phyloP scores from a whole-genome alignment of 805 yeast species.

The Kregervanrija pseudodelftensis region DNA sequence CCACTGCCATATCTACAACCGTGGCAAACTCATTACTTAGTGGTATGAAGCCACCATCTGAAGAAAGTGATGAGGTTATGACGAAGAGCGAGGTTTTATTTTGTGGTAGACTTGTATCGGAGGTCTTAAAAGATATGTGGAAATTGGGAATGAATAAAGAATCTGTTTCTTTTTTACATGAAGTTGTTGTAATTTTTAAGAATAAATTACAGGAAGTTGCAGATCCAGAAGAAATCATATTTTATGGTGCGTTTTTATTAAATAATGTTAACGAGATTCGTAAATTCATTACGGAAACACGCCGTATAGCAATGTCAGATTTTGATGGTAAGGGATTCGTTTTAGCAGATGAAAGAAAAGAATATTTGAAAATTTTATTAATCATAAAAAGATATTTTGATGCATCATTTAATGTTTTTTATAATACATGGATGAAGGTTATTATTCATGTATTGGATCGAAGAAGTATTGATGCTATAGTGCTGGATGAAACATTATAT shows the following conservation, averaged over 20 bases:
- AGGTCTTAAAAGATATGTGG: constrained; percentile 95
- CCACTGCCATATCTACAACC: constrained; percentile 66
- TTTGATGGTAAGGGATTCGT: constrained; percentile 3
- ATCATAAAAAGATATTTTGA: constrained; percentile 13
- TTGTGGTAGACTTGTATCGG: constrained; percentile 90
- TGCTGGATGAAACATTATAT: constrained; percentile 5
- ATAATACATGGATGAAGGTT: constrained; percentile 8
- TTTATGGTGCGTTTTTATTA: constrained; percentile 10
- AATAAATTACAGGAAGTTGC: constrained; percentile 26
- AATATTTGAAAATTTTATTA: constrained; percentile 8
- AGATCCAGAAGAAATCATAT: constrained; percentile 5
- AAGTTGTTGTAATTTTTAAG: constrained; percentile 78
- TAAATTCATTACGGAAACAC: constrained; percentile 1
- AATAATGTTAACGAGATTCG: constrained; percentile 9
- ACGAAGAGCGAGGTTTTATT: constrained; percentile 84
- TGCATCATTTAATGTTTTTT: constrained; percentile 10
- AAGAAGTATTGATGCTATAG: constrained; percentile 5
- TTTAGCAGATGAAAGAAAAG: constrained; percentile 6
- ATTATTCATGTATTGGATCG: constrained; percentile 6
- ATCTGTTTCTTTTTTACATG: constrained; percentile 83
- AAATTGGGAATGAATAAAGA: constrained; percentile 86
- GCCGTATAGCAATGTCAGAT: constrained; percentile 8
- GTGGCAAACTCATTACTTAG: constrained; percentile 77
- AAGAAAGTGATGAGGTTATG: constrained; percentile 73
- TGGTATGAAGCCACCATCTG: constrained; percentile 76